A percentile compares a stretch with the other conserved stretches of the same genome.
Conservation (phyloP, 805 yeast genomes). For the Maudiozyma pseudohumilis region DNA sequence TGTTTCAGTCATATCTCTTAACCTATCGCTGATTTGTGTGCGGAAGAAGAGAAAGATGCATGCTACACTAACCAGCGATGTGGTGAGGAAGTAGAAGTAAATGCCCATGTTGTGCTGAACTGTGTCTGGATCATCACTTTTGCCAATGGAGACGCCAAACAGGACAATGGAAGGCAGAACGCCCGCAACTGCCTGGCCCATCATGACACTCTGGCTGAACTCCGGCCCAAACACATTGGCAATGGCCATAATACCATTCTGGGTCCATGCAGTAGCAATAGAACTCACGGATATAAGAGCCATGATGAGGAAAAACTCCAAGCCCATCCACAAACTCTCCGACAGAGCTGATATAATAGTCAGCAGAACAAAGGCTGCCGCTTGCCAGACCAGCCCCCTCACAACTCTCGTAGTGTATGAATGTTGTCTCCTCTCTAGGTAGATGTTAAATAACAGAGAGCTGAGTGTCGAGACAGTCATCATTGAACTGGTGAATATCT, state of each 20-base stretch:
- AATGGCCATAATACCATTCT: constrained; percentile 83
- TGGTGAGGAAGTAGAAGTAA: constrained; percentile 31
- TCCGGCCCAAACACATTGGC: constrained; percentile 67
- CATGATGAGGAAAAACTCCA: constrained; percentile 45
- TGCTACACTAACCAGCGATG: constrained; percentile 20
- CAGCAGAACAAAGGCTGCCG: constrained; percentile 47
- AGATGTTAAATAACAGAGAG: constrained; percentile 48
- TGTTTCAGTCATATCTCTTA: background rate
- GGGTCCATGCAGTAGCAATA: constrained; percentile 71
- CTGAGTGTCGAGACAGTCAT: constrained; percentile 77
- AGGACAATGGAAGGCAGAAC: constrained; percentile 65
- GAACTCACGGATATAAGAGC: constrained; percentile 54
- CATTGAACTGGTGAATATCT: constrained; percentile 68
- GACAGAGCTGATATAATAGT: constrained; percentile 28
- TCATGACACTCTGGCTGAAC: constrained; percentile 83
- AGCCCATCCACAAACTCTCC: constrained; percentile 11
- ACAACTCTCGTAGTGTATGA: constrained; percentile 47
- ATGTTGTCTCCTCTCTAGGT: constrained; percentile 55
- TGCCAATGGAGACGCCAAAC: constrained; percentile 38
- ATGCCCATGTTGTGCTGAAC: constrained; percentile 12
- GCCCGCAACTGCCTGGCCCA: constrained; percentile 92
- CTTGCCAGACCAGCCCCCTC: constrained; percentile 51
- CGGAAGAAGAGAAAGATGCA: constrained; percentile 19
- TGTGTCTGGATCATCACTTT: constrained; percentile 6
- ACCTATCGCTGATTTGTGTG: constrained; percentile 16